Conservation (phyloP, 331 rosid species). For the Spiraea crenata region DNA sequence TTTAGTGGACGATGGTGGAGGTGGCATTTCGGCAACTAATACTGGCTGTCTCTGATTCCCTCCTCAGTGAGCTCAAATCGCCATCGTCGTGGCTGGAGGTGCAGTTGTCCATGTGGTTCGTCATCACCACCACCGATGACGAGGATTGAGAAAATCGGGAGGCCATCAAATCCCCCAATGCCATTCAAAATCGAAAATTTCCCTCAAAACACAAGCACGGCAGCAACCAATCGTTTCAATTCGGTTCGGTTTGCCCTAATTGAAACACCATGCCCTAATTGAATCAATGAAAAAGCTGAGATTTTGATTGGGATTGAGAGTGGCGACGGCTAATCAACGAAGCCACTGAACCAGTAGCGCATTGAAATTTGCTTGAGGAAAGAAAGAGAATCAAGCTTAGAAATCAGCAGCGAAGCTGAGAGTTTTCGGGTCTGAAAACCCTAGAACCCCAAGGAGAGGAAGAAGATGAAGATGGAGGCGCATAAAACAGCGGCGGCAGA, state of each 20-base stretch:
- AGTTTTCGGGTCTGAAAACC: slow-evolving; percentile 20
- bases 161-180: slow-evolving; percentile 98
- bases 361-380: slow-evolving; percentile 55
- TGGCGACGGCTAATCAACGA: slow-evolving; percentile 47
- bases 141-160: slow-evolving; percentile 87
- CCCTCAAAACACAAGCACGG: slow-evolving; percentile 27
- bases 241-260: slow-evolving; percentile 12
- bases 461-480: slow-evolving; percentile 31
- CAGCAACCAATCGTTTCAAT: slow-evolving; percentile 32
- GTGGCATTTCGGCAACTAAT: slow-evolving; percentile 56
- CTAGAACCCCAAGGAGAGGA: slow-evolving; percentile 47
- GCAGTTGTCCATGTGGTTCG: slow-evolving; percentile 52
- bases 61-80: slow-evolving; percentile 42
- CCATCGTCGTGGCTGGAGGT: slow-evolving; percentile 42
- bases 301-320: slow-evolving; percentile 13
- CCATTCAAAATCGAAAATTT: slow-evolving; percentile 78
- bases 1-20: slow-evolving; percentile 23
- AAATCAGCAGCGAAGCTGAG: slow-evolving; percentile 15
- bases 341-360: slow-evolving; percentile 86
- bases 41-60: slow-evolving; percentile 66
- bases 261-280: slow-evolving; percentile 26
- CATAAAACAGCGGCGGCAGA: slow-evolving; percentile 62
- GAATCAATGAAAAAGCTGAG: background rate
- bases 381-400: slow-evolving; percentile 69
- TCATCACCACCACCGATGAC: slow-evolving; percentile 45